phyloP scores from a whole-genome alignment of 306 rosid genomes.

The Rubus idaeus region DNA sequence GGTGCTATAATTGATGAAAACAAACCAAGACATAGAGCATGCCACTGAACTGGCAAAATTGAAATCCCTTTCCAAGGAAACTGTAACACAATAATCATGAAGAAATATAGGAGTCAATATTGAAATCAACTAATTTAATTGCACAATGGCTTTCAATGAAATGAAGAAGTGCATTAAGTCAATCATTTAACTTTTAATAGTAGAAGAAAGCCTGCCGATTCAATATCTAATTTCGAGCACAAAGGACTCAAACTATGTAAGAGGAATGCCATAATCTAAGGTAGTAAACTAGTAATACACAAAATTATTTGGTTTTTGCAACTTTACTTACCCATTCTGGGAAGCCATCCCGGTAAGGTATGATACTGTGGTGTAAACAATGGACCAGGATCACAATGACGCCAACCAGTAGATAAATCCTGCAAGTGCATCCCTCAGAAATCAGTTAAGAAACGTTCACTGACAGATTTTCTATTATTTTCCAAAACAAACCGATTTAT shows the following conservation, averaged over 20 bases:
- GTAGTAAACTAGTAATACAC: too few relatives aligned
- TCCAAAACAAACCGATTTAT: constrained; percentile 6
- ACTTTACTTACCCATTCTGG: constrained; percentile 66
- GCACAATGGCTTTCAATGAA: background rate
- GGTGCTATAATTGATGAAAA: constrained; percentile 98
- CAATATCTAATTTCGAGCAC: background rate
- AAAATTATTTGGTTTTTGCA: too few relatives aligned
- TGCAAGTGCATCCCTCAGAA: constrained; percentile 41
- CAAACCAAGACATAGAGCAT: constrained; percentile 82
- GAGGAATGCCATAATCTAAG: too few relatives aligned
- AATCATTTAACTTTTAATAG: constrained; percentile 22
- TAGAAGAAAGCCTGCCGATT: background rate
- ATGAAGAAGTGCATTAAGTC: constrained; percentile 17
- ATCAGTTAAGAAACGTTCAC: constrained; percentile 22
- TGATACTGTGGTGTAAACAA: constrained; percentile 73
- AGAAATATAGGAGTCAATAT: constrained; percentile 19
- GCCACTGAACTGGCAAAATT: constrained; percentile 88
- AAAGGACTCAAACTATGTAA: background rate
- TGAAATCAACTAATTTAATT: constrained; percentile 6
- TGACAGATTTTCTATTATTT: constrained; percentile 14
- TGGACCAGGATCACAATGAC: constrained; percentile 92
- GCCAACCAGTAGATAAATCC: constrained; percentile 96
- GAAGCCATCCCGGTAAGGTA: constrained; percentile 66
- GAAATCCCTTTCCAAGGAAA: constrained; percentile 82
- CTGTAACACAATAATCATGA: constrained; percentile 37